Evolutionary conservation across 176 grass and related monocot genomes (phyloP), one percentile per base, ranked within the genome.

Genomic region (Aegilops tauschii): DNA sequence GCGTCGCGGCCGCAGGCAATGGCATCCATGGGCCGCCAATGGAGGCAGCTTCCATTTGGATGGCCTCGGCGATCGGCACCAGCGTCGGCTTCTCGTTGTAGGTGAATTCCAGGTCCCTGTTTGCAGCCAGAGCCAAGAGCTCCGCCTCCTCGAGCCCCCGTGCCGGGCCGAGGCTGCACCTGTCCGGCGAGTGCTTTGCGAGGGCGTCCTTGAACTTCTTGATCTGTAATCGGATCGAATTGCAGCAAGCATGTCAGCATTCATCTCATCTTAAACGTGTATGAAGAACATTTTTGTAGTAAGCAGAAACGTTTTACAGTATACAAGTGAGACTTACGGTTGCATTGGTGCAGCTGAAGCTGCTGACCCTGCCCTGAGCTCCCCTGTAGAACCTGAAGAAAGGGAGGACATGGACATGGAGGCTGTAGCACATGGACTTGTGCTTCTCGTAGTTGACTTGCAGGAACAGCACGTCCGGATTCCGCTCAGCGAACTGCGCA

Each of bases 261-360:
- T 29, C 45, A 52, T 18, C 44, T 29, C 45, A 52, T 18, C 44
- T n/a, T 52, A 56, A 12, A 2, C 5, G 4, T 21, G 8, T 20
- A 28, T 56, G 45, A 56, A 32, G 28, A 76, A 18, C 73, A 50
- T 37, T 44, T 52, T 21, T n/a, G 8, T 44, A 21, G 50, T 0
- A 18, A 54, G 6, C 5, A 54, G 50, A 54, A 1, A 3, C 14
- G 16, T 16, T 50, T 50, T 16, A 50, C 47, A 50, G 47, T 42
- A 2, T 3, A 8, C 5, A 3, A 50, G 61, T 73, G 78, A 32
- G 69, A 50, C 76, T 88, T 85, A 96, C 97, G 2, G 97, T 99
- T 81, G 94, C 94, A 23, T 91, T 96, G 31, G 97, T 99, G 94
- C 97, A 99, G 87, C 97, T 99, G 94, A 99, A 99, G 82, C 97